Conservation (phyloP, 1,284 basidiomycete species). For the Flammula alnicola region DNA sequence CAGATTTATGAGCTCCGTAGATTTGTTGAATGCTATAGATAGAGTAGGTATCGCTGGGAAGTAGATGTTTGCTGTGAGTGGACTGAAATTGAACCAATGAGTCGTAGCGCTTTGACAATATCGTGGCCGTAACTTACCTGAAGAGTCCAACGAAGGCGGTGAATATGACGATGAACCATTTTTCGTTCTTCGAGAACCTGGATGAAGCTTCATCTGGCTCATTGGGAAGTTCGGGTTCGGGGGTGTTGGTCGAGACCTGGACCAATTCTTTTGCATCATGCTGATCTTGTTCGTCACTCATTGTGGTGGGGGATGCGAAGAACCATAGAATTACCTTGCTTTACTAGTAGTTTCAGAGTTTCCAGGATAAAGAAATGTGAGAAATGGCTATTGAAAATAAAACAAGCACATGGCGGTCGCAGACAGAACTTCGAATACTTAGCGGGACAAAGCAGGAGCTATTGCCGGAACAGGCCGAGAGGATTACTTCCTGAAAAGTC, state of each 20-base stretch:
- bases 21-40: slow-evolving; percentile 62
- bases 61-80: slow-evolving; percentile 77
- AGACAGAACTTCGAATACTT: no score
- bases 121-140: slow-evolving; percentile 49
- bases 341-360: no score
- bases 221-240: no score
- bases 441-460: no score
- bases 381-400: not conserved
- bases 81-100: slow-evolving; percentile 42
- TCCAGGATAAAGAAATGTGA: not conserved
- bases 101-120: not conserved
- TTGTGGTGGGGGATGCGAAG: not conserved
- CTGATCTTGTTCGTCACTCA: not conserved
- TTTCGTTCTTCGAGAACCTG: slow-evolving; percentile 60
- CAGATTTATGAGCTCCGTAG: slow-evolving; percentile 72
- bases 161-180: slow-evolving; percentile 69
- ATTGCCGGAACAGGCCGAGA: no score
- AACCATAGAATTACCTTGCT: no score
- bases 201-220: slow-evolving; percentile 33
- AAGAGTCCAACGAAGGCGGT: slow-evolving; percentile 62
- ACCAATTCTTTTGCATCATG: not conserved
- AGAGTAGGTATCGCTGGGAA: slow-evolving; percentile 78
- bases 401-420: no score
- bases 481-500: no score
- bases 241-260: not conserved